A percentile compares a stretch with the other conserved stretches of the same genome.
These are phyloP conservation scores for Ophiorrhiza pumila DNA, from an alignment of 257 asterid species.

Conservation along the genomic window DNA sequence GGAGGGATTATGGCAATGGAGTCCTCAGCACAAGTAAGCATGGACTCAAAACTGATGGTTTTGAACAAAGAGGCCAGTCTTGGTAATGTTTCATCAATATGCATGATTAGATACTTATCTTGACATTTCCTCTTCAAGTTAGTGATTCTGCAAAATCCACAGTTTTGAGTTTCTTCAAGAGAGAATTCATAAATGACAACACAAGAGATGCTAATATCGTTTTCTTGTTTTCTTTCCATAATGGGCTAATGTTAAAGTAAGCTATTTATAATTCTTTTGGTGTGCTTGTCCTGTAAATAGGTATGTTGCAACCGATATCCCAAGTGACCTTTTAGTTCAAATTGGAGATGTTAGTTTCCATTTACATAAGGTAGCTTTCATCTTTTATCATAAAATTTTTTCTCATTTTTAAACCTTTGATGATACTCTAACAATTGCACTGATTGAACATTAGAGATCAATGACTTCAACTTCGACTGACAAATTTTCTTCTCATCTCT, in stretches of 20 bases:
- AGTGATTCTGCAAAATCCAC: background rate
- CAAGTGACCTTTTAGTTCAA: slow-evolving; percentile 83
- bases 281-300: slow-evolving; percentile 37
- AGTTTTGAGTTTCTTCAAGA: background rate
- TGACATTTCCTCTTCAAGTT: background rate
- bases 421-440: background rate
- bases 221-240: no score
- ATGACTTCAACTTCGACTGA: slow-evolving; percentile 20
- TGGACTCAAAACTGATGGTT: slow-evolving; percentile 69
- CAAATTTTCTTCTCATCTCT: background rate
- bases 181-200: background rate
- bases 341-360: slow-evolving; percentile 78
- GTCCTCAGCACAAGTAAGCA: slow-evolving; percentile 47
- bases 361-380: slow-evolving; percentile 69
- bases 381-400: slow-evolving; percentile 6
- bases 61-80: slow-evolving; percentile 86
- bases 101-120: background rate
- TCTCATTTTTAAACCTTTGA: background rate
- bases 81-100: slow-evolving; percentile 51
- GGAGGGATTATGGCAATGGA: slow-evolving; percentile 65
- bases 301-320: slow-evolving; percentile 86
- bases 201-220: background rate
- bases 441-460: background rate
- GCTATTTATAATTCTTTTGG: slow-evolving; percentile 3
- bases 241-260: background rate